A percentile compares a stretch with the other conserved stretches of the same genome.
Evolutionary conservation across 192 early-diverging fungal species (phyloP).

Genomic region (Diversispora eburnea): DNA sequence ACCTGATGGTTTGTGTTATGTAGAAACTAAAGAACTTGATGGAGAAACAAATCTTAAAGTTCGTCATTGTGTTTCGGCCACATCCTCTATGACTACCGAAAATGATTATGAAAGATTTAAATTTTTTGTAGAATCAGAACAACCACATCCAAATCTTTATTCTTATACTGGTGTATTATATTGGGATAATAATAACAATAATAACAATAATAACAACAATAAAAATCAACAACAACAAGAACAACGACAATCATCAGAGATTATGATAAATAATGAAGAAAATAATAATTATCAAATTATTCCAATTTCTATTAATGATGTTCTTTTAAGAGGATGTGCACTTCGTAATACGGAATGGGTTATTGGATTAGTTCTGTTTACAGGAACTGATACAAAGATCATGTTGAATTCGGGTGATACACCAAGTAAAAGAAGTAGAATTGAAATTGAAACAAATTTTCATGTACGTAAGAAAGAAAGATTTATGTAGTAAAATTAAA

Average conservation of each 20-base stretch:
- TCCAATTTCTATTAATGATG: constrained; percentile 70
- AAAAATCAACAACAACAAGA: too few relatives aligned
- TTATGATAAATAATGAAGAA: constrained; percentile 21
- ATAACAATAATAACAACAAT: too few relatives aligned
- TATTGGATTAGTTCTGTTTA: constrained; percentile 83
- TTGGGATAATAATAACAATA: constrained; percentile 12
- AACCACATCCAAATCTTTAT: constrained; percentile 85
- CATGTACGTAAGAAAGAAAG: constrained; percentile 49
- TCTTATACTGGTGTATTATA: constrained; percentile 77
- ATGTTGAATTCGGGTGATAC: constrained; percentile 93
- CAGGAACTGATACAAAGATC: constrained; percentile 94
- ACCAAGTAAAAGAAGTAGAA: constrained; percentile 85
- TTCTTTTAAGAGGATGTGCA: constrained; percentile 88
- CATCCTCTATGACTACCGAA: constrained; percentile 51
- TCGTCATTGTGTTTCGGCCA: constrained; percentile 63
- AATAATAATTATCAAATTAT: constrained; percentile 44
- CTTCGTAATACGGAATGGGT: constrained; percentile 89
- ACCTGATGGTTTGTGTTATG: constrained; percentile 77
- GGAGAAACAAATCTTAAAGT: constrained; percentile 98
- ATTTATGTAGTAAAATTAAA: too few relatives aligned
- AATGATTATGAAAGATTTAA: constrained; percentile 55
- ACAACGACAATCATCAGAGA: too few relatives aligned
- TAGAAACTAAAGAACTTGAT: constrained; percentile 98
- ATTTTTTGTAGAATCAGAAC: constrained; percentile 79
- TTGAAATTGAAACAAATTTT: constrained; percentile 90